Evolutionary conservation across 2,329 filamentous ascomycete species (phyloP), one percentile per base, ranked within the genome.

Genomic region (Aspergillus udagawae): DNA sequence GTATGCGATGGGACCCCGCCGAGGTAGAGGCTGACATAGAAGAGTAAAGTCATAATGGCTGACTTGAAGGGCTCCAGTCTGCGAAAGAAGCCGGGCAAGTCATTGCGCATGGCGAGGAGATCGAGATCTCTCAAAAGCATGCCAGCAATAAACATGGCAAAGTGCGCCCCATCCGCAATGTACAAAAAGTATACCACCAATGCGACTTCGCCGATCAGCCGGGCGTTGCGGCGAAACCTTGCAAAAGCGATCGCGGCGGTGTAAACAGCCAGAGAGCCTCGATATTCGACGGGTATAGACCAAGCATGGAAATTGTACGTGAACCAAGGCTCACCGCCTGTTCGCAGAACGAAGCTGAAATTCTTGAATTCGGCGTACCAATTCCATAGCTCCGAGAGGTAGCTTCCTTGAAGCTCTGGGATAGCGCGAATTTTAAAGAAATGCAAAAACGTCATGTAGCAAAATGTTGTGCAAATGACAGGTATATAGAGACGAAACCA

Each of bases 141-240:
- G 23, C 86, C 86, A 0, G 79, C 73, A 12, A 82, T 70, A 67
- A 88, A 88, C 70, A 86, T 77, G 17, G 84, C 78, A 61, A 82
- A 83, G 66, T 84, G 84, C 71, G 80, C 84, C 25, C 85, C 86
- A 67, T 90, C 87, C 3, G 80, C 80, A 52, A 89, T 80, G 68
- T 87, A 89, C 67, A 90, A 76, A 66, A 88, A 88, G 72, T 90
- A 90, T 60, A 78, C 76, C 21, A 84, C 79, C 10, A 90, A 74
- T 1, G 67, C 79, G 1, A 77, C 49, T 63, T 84, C 73, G 65
- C 81, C 82, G 69, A 76, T 76, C 0, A 88, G 76, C 14, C 87
- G 81, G 3, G 82, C 80, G 54, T 79, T 82, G 25, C 73, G 75
- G 0, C 81, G 80, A 56, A 80, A 82, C 53, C 82, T 76, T 0